phyloP scores from a whole-genome alignment of 2,329 filamentous ascomycete species.

The Fonsecaea erecta region DNA sequence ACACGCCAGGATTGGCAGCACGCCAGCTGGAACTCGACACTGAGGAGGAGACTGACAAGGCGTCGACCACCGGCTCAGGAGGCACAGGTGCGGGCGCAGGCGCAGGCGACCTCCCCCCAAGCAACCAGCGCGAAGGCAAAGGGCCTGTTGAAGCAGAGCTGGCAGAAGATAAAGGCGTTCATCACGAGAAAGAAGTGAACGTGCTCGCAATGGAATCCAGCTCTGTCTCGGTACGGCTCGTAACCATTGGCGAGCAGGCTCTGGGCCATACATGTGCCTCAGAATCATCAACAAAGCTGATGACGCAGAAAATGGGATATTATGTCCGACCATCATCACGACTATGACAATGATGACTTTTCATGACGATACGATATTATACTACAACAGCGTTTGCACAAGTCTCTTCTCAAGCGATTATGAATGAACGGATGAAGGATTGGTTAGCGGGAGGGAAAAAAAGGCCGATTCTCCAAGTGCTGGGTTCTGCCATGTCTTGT shows the following conservation, averaged over 20 bases:
- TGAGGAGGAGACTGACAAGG: neutral
- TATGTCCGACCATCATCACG: neutral
- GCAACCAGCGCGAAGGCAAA: slow-evolving; percentile 1
- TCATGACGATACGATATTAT: neutral
- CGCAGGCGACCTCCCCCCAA: neutral
- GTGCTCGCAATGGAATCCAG: too few relatives aligned
- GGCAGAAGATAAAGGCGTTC: slow-evolving; percentile 6
- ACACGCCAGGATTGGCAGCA: slow-evolving; percentile 1
- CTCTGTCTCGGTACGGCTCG: too few relatives aligned
- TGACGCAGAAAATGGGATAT: neutral
- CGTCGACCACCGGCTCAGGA: neutral
- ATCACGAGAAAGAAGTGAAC: neutral
- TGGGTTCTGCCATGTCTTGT: neutral
- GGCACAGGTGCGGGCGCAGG: neutral
- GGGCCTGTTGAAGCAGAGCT: slow-evolving; percentile 11
- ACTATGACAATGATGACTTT: neutral
- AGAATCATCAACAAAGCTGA: neutral
- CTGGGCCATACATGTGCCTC: too few relatives aligned
- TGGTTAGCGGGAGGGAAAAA: neutral
- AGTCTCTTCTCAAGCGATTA: neutral
- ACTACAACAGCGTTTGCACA: neutral
- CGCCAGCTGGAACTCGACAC: neutral
- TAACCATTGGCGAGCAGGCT: too few relatives aligned
- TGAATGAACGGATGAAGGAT: neutral
- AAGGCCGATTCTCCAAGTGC: slow-evolving; percentile 6